Base-by-base conservation (phyloP, 805 yeast genomes). In the Sugiyamaella marilandica region DNA sequence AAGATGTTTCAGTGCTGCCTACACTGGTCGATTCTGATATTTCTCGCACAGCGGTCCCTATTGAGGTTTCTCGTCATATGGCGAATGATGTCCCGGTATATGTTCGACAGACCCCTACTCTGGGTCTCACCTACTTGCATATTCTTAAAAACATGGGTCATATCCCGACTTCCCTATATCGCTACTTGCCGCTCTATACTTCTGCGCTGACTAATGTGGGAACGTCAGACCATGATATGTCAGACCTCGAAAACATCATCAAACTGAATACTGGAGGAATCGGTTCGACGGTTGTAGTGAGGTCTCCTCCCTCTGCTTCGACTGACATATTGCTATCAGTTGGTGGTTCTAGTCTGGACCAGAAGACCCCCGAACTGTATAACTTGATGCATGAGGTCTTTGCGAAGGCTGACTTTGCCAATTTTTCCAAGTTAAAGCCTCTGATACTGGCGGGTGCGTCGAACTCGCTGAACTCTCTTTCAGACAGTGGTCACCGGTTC, bases 141-240 rank as follows among this genome's bases (percentile, higher is more conserved):
- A 84, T 87, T n/a, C 68, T 82, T 35, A 84, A 85, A 55, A 75
- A 82, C 41, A 66, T 92, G 29, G 70, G 79, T 8, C 56, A 70
- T 2, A 64, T 92, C 5, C 92, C 95, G 10, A 58, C 70, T 2
- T 80, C 81, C 5, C 72, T 87, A 45, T 76, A 84, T 51, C 82
- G 84, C 35, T 90, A 79, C 59, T 66, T 94, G 55, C 87, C 96
- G 0, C 66, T 94, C 44, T 94, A 87, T 70, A 74, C 85, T 9
- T 85, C 84, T 29, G 85, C 95, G 45, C 72, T 94, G 55, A 85
- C 95, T 2, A 88, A 84, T 64, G 74, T 94, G 57, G 99, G 99
- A n/a, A 92, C 99, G 1, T 65, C 72, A 7, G 62, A 68, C 8
- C 82, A 84, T 54, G 65, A 84, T 0, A 87, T 87, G 79, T 86